Base-by-base conservation (phyloP, 1,284 basidiomycete species). In the Stereum hirsutum region DNA sequence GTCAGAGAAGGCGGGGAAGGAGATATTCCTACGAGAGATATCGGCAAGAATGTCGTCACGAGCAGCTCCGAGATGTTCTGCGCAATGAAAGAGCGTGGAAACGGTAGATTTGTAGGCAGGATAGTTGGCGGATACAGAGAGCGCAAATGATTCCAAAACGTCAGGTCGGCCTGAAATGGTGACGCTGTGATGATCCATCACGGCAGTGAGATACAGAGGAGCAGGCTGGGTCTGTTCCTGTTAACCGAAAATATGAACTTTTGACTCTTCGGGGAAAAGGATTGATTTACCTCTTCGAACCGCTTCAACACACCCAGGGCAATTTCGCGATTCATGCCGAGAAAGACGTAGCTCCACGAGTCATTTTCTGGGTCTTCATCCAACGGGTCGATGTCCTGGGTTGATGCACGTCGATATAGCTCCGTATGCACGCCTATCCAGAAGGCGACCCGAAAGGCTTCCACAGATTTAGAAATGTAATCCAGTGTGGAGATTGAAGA, bases 131-230 rank as follows among this genome's bases (percentile, higher is more conserved):
- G 72, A 51, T 6, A 51, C 57, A 6, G 51, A 47, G 12, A 64
- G 56, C 54, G 37, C 37, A 39, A 81, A 80, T 17, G 55, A 50
- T 5, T 56, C 51, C 12, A 82, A 58, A 34, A 66, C 46, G 43
- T 74, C 66, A 0, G 79, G 77, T 35, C 60, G 65, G 14, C 78
- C 80, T 3, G 80, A 81, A 39, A 81, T 59, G 3, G 79, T 77
- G 42, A 78, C 58, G 45, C 66, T 71, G 11, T 52, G 59, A 41
- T 64, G 59, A 46, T 69, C 65, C 36, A 73, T 63, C 42, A 77
- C 59, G 3, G 74, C 72, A 2, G 75, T 78, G 35, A 81, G 56
- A 52, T 59, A 66, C 49, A 81, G 55, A 6, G 54, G 49, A 21
- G 62, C 47, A 31, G 39, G 46, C 27, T 50, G 49, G 47, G 49